Percentiles rank a stretch among this genome's conserved stretches.
Evolutionary conservation across 148 eudicot genomes (phyloP).

Genomic region (Amaranthus palmeri): DNA sequence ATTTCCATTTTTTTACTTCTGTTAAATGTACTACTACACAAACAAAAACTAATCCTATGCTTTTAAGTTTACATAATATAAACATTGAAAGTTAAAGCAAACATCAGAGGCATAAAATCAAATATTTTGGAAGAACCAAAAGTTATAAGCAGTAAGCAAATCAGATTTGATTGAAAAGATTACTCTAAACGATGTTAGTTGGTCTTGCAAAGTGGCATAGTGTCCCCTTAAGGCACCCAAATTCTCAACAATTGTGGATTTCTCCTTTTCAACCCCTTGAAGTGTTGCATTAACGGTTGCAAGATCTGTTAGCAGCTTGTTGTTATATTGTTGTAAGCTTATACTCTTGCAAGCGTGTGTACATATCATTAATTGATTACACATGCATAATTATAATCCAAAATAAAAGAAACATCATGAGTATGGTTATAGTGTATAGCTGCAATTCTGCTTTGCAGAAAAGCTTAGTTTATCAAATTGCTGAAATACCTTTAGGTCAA

Average conservation of each 20-base stretch:
- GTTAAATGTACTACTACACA: too few relatives aligned
- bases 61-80: too few relatives aligned
- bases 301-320: constrained; percentile 64
- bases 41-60: too few relatives aligned
- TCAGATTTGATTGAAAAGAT: background rate
- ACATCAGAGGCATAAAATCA: background rate
- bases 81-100: background rate
- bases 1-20: too few relatives aligned
- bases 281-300: constrained; percentile 49
- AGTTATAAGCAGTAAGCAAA: background rate
- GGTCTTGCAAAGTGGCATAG: constrained; percentile 50
- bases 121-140: background rate
- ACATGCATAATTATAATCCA: constrained; percentile 33
- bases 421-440: background rate
- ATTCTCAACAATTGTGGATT: constrained; percentile 49
- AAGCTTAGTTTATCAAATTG: background rate
- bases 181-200: constrained; percentile 50
- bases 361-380: constrained; percentile 48
- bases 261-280: constrained; percentile 56
- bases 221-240: constrained; percentile 56
- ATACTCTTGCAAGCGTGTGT: constrained; percentile 66
- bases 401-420: background rate
- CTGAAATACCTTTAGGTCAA: constrained; percentile 49
- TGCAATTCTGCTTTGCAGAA: background rate
- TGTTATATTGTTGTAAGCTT: constrained; percentile 71